A percentile compares a stretch with the other conserved stretches of the same genome.
Evolutionary conservation across 73 alveolate genomes (phyloP).

Genomic region (Symbiodinium natans): DNA sequence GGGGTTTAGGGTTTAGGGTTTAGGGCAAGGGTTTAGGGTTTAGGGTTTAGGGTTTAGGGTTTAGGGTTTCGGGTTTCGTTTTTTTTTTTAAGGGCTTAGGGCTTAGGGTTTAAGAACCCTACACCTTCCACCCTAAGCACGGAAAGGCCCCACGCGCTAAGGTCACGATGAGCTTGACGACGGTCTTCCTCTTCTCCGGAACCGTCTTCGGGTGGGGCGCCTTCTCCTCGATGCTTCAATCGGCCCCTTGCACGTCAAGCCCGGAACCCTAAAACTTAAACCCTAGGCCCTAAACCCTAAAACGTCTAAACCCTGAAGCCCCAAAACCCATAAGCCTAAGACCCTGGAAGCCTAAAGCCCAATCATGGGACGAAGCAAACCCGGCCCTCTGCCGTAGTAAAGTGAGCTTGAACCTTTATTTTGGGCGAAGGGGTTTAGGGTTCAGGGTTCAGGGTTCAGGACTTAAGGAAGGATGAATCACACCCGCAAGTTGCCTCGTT

Average conservation of each 20-base stretch:
- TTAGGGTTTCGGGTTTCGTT: neutral
- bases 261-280: neutral
- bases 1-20: too few species aligned
- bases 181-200: slow-evolving; percentile 78
- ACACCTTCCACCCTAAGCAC: neutral
- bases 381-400: too few species aligned
- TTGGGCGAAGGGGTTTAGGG: too few species aligned
- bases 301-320: neutral
- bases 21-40: too few species aligned
- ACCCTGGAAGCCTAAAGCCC: neutral
- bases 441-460: too few species aligned
- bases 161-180: slow-evolving; percentile 1
- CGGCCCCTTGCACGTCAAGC: neutral
- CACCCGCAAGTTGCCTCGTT: too few species aligned
- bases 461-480: too few species aligned
- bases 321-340: neutral
- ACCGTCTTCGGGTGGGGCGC: slow-evolving; percentile 82
- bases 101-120: too few species aligned
- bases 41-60: neutral
- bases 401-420: too few species aligned
- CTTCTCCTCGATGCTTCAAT: slow-evolving; percentile 17
- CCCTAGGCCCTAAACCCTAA: neutral
- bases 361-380: too few species aligned
- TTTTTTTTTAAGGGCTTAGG: too few species aligned
- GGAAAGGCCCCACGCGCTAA: neutral